Conservation (phyloP, 768 basidiomycete species). For the Leccinum subtestaceum region DNA sequence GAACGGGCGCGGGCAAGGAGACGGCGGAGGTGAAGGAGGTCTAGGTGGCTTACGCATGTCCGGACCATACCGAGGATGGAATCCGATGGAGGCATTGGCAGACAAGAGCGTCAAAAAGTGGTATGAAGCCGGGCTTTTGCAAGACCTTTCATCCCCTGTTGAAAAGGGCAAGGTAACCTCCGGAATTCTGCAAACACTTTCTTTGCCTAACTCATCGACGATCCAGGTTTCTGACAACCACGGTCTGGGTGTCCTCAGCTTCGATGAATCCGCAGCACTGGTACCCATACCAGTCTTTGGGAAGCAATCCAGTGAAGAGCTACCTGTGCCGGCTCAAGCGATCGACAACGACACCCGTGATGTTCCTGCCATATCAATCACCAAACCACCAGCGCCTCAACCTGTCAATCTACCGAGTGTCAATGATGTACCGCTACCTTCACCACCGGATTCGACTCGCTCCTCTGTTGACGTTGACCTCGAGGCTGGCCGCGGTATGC, state of each 20-base stretch:
- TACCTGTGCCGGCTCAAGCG: constrained; percentile 23
- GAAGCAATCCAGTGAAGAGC: constrained; percentile 24
- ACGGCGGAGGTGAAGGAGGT: constrained; percentile 74
- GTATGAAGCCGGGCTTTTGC: constrained; percentile 74
- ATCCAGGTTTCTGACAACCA: constrained; percentile 42
- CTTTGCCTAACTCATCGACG: constrained; percentile 16
- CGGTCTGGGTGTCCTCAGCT: constrained; percentile 43
- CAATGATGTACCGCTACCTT: constrained; percentile 48
- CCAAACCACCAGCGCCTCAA: constrained; percentile 67
- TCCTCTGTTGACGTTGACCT: constrained; percentile 37
- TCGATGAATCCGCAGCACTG: constrained; percentile 47
- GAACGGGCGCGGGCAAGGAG: constrained; percentile 70
- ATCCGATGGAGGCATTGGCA: constrained; percentile 89
- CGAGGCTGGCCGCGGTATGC: constrained; percentile 43
- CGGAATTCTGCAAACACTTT: neutral
- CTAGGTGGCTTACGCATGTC: constrained; percentile 68
- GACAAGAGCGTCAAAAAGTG: constrained; percentile 85
- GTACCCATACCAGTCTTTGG: constrained; percentile 63
- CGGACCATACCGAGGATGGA: constrained; percentile 92
- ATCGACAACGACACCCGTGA: constrained; percentile 21
- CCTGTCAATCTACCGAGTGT: constrained; percentile 70
- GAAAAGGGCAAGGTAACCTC: constrained; percentile 51
- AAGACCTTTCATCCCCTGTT: constrained; percentile 40
- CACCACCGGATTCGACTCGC: constrained; percentile 43
- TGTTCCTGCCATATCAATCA: constrained; percentile 58